Evolutionary conservation across 306 rosid species (phyloP), one percentile per base, ranked within the genome.

Genomic region (Vigna radiata): DNA sequence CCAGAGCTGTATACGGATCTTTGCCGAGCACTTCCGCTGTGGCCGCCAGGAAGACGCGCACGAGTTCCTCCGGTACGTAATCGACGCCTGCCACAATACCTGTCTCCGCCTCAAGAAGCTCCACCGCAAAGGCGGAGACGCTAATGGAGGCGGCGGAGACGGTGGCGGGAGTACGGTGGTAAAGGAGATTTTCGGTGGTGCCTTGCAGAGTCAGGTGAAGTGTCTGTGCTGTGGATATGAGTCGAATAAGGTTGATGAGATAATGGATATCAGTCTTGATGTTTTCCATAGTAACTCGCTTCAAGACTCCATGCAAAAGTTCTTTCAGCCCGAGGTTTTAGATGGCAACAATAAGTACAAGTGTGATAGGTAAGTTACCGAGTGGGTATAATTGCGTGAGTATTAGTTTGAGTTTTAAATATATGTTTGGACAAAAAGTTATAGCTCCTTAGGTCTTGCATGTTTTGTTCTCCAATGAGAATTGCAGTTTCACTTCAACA

Each of bases 1-100:
- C 79, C 96, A 79, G 89, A 89, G 79, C 89, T 88, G 96, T 43
- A 83, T 92, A 27, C 85, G 85, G 83, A 86, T 96, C 73, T 96
- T 96, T 0, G 89, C 97, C 11, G 88, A 91, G 72, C 84, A 92
- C 55, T 96, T 96, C 37, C 90, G 97, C 27, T 62, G 84, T 15
- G 99, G 98, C 0, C 91, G 97, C 19, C 99, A 96, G 86, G 99
- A 96, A 83, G 99, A 96, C 47, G 99, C 99, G 1, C 99, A 96
- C 29, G 99, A 96, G 87, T 92, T 96, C 64, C 85, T 92, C 59
- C 89, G 99, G 3, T 96, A 92, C 68, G 99, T 96, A 25, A 96
- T 96, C 1, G 98, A 96, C 47, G 97, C 99, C 41, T 96, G 99
- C 84, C 97, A 96, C 80, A 92, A 96, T 72, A 87, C 97, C 13